Evolutionary conservation across 2,329 filamentous ascomycete species (phyloP).

Genomic region (Endothia cerciana): DNA sequence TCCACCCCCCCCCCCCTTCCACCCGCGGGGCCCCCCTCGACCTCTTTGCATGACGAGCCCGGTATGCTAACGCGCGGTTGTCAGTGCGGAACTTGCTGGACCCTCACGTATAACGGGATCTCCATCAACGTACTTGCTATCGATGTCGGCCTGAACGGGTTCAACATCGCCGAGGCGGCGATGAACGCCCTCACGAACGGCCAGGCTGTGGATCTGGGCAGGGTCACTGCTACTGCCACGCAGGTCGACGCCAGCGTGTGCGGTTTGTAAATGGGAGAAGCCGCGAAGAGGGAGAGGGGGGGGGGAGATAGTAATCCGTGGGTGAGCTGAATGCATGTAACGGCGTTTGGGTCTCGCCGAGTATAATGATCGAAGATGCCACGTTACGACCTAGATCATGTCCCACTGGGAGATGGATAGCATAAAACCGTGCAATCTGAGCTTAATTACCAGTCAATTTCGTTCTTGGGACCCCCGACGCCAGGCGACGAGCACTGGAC

Average conservation of each 20-base stretch:
- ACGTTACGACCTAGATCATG: background rate
- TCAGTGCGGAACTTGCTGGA: slow-evolving; percentile 65
- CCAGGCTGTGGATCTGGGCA: slow-evolving; percentile 53
- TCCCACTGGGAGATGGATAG: background rate
- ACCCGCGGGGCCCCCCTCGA: too few species aligned
- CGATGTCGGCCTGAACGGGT: slow-evolving; percentile 53
- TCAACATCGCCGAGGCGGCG: slow-evolving; percentile 61
- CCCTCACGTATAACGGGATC: slow-evolving; percentile 53
- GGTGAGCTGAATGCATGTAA: background rate
- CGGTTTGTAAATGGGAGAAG: slow-evolving; percentile 22
- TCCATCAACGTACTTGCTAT: slow-evolving; percentile 60
- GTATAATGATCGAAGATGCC: background rate
- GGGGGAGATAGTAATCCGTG: background rate
- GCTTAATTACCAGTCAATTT: background rate
- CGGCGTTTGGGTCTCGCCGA: background rate
- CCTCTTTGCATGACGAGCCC: too few species aligned
- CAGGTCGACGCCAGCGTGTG: slow-evolving; percentile 52
- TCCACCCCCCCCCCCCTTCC: background rate
- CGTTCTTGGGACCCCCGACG: background rate
- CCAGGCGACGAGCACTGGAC: background rate
- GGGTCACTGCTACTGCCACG: slow-evolving; percentile 52
- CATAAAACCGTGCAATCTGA: background rate
- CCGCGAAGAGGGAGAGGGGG: background rate
- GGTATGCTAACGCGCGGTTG: background rate
- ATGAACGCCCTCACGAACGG: slow-evolving; percentile 60